phyloP scores from a whole-genome alignment of 176 grass and related monocot species.

The Juncus effusus region DNA sequence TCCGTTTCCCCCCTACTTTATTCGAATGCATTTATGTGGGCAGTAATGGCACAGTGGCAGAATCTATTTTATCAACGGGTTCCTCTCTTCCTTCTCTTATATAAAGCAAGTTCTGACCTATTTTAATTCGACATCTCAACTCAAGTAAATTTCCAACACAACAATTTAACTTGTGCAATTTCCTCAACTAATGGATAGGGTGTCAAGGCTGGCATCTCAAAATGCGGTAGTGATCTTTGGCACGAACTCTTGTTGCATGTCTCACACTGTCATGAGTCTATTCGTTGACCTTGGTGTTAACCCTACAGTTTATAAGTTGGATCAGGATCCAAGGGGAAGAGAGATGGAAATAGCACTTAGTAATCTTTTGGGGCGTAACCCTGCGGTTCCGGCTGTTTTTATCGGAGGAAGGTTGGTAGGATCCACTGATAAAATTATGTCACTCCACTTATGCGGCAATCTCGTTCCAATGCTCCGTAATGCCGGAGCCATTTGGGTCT shows the following conservation, averaged over 20 bases:
- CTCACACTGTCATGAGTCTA: conserved; percentile 64
- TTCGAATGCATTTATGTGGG: conserved; percentile 26
- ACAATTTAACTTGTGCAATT: background rate
- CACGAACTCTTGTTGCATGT: conserved; percentile 87
- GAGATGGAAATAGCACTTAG: conserved; percentile 48
- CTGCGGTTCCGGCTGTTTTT: conserved; percentile 44
- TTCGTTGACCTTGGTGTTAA: conserved; percentile 54
- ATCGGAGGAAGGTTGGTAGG: conserved; percentile 54
- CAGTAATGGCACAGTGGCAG: background rate
- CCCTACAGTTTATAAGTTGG: conserved; percentile 36
- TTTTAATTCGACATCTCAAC: conserved; percentile 8
- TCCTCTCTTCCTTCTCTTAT: conserved; percentile 22
- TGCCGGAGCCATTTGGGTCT: conserved; percentile 56
- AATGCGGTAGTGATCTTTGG: conserved; percentile 73
- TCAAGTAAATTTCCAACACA: background rate
- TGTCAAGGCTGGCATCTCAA: conserved; percentile 67
- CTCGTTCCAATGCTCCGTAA: conserved; percentile 49
- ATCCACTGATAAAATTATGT: conserved; percentile 59
- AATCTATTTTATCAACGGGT: conserved; percentile 11
- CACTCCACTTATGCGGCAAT: conserved; percentile 44
- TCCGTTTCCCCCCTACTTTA: conserved; percentile 20
- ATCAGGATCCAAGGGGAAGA: conserved; percentile 35
- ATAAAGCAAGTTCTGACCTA: conserved; percentile 30
- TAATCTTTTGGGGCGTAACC: conserved; percentile 23
- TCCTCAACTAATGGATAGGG: conserved; percentile 40